Percentiles rank a stretch among this genome's conserved stretches.
Evolutionary conservation across 257 asterid species (phyloP).

Genomic region (Solanum appendiculatum): DNA sequence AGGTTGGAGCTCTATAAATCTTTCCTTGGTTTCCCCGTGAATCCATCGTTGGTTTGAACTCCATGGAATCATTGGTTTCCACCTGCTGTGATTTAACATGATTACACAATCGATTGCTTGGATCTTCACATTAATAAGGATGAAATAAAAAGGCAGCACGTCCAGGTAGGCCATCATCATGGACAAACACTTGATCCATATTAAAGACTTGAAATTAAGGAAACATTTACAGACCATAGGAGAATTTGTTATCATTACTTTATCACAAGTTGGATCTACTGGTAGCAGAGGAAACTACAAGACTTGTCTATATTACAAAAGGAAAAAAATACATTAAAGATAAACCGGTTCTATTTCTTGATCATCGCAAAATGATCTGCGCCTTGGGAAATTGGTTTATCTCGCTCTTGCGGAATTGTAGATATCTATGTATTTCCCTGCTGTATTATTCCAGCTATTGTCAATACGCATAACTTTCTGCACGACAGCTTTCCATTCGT

Average conservation of each 20-base stretch:
- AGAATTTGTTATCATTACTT: not conserved
- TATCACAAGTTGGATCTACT: not conserved
- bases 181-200: not conserved
- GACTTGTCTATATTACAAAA: not conserved
- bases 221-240: not conserved
- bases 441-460: constrained; percentile 75
- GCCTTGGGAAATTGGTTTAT: not conserved
- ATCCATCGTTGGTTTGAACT: not conserved
- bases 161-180: not conserved
- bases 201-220: not conserved
- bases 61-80: not conserved
- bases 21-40: not conserved
- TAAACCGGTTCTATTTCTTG: not conserved
- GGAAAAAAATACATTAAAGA: not conserved
- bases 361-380: not conserved
- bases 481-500: constrained; percentile 41
- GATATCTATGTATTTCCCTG: constrained; percentile 63
- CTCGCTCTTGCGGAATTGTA: constrained; percentile 42
- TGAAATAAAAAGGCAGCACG: not conserved
- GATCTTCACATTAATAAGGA: not conserved
- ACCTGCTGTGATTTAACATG: not conserved
- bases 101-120: not conserved
- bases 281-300: not conserved
- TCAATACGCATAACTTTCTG: constrained; percentile 55
- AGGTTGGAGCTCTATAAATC: not conserved